Percentiles rank a stretch among this genome's conserved stretches.
Evolutionary conservation across 1,139 yeast genomes (phyloP).

Genomic region (Yamadazyma pseudoaaseri): DNA sequence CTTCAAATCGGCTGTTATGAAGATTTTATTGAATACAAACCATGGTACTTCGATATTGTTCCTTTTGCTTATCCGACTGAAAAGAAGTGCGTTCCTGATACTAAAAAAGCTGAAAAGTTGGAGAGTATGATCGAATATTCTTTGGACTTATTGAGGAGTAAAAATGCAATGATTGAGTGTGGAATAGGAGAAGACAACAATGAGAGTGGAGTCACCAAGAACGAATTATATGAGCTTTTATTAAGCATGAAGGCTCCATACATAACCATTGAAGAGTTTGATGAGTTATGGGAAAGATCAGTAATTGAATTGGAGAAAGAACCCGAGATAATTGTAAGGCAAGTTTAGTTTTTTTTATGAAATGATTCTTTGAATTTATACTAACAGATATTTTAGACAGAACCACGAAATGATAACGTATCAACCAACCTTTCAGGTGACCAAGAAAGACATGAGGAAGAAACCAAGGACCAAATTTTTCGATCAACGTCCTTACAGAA

Average conservation of each 20-base stretch:
- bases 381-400: conserved; percentile 26
- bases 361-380: conserved; percentile 5
- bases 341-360: conserved; percentile 35
- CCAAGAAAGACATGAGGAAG: conserved; percentile 22
- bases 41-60: conserved; percentile 52
- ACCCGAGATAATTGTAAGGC: conserved; percentile 82
- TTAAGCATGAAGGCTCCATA: conserved; percentile 57
- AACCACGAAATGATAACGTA: conserved; percentile 24
- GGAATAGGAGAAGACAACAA: conserved; percentile 44
- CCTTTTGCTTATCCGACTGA: conserved; percentile 54
- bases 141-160: conserved; percentile 61
- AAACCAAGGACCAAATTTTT: conserved; percentile 48
- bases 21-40: conserved; percentile 50
- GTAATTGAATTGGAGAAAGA: conserved; percentile 63
- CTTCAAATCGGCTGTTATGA: conserved; percentile 20
- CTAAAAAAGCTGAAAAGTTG: conserved; percentile 66
- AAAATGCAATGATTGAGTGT: conserved; percentile 69
- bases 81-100: conserved; percentile 71
- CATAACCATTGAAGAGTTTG: conserved; percentile 71
- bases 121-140: conserved; percentile 68
- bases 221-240: conserved; percentile 59
- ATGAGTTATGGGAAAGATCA: conserved; percentile 75
- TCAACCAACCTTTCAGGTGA: conserved; percentile 22
- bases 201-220: conserved; percentile 51
- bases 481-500: conserved; percentile 74